Base-by-base conservation (phyloP, 768 basidiomycete genomes). In the Cytidiella melzeri region DNA sequence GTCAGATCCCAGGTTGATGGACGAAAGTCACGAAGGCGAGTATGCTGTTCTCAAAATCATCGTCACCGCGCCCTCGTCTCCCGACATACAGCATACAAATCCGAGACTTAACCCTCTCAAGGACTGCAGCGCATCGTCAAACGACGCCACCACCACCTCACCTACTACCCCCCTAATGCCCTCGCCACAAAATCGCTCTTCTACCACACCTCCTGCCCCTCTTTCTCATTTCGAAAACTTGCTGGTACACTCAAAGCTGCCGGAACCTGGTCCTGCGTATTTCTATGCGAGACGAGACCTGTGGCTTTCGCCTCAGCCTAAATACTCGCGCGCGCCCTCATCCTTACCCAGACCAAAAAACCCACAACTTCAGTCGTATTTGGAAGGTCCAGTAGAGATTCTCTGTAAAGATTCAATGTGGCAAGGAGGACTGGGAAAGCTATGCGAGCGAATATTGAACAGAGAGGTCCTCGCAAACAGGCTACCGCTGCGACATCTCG, bases 281-380 rank as follows among this genome's bases (percentile, higher is more conserved):
- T 91, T 84, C 63, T 66, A 67, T 15, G 83, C 79, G 0, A 77
- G 87, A 34, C 73, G 84, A 43, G 69, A 71, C 4, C 67, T 82
- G 26, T 91, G 87, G 87, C 69, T 82, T 19, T 67, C 61, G 2
- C 51, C 64, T 54, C 34, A 69, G 61, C 38, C 64, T 21, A 27
- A 55, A 43, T 49, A 57, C 25, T 36, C 28, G 20, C 43, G 21
- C 47, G 47, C 15, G 47, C 52, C 30, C 47, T 50, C 23, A 54
- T 18, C 23, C 25, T 26, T 26, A 30, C 15, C 71, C 60, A 70
- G 85, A 10, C 76, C 41, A 15, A 23, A 18, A 11, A 49, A 37
- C 23, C 38, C 48, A 9, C 24, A 81, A 57, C 64, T 69, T 18
- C 56, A 81, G 1, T 72, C 88, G 12, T 66, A 61, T 49, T 45